Base-by-base conservation (phyloP, 2,329 filamentous ascomycete species). In the Colletotrichum truncatum region DNA sequence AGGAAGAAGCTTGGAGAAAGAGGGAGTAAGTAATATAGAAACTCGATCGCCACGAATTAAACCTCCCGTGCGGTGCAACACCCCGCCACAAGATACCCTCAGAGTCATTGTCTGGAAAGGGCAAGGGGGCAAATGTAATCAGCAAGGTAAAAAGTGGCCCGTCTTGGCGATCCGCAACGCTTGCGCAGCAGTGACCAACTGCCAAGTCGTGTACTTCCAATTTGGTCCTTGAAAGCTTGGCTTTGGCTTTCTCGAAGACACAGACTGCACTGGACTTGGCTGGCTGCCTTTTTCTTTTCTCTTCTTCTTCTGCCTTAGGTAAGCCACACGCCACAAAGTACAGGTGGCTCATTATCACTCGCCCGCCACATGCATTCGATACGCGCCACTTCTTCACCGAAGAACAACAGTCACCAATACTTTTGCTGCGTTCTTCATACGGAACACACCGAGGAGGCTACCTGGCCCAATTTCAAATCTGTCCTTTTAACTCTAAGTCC, bases 361-460 rank as follows among this genome's bases (percentile, higher is more conserved):
- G 45, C 34, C 53, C 61, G 48, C 46, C 60, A 51, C 60, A 34
- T 16, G 10, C 30, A 18, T n/a, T n/a, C n/a, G n/a, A n/a, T n/a
- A n/a, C n/a, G n/a, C 49, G 55, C 61, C 61, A 60, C 48, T 12
- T 12, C 46, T 41, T 49, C 48, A 46, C 55, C 48, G 49, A 56
- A 16, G 14, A 43, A 11, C 16, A n/a, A 26, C 11, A 36, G 23
- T 21, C n/a, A 16, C 59, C 30, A 48, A 62, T 57, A 34, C 55
- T 21, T 26, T 28, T n/a, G 38, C 46, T n/a, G 14, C 45, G 16
- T 25, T 34, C 56, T n/a, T 53, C 25, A 11, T 10, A 12, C 23
- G 28, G 18, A 46, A 11, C 18, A 46, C 38, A 55, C 49, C 21
- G 16, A 18, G 34, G 11, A 7, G 34, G n/a, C 16, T 45, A 16